Evolutionary conservation across 1,284 basidiomycete genomes (phyloP).

Genomic region (Naganishia albida): DNA sequence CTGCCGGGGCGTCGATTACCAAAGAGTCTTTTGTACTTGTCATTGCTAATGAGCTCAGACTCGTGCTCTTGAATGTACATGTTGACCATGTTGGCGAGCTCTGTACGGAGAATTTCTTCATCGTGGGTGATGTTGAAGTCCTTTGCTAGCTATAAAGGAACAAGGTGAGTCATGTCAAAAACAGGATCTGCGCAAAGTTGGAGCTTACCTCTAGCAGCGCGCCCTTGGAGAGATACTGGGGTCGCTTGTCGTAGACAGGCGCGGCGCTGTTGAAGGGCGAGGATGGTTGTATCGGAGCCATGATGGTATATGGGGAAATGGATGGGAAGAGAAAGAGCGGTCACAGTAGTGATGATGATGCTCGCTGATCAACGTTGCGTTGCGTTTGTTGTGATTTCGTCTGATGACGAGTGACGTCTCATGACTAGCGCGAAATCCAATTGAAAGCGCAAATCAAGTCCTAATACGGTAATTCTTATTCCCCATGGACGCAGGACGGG

Average conservation of each 20-base stretch:
- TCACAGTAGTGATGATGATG: background rate
- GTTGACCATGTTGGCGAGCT: slow-evolving; percentile 18
- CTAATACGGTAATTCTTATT: too few relatives aligned
- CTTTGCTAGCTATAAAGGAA: slow-evolving; percentile 5
- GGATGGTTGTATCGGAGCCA: slow-evolving; percentile 5
- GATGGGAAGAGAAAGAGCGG: background rate
- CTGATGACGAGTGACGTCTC: too few relatives aligned
- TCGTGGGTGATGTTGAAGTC: slow-evolving; percentile 16
- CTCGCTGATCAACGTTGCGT: background rate
- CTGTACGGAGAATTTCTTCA: slow-evolving; percentile 16
- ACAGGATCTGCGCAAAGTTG: background rate
- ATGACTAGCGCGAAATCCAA: too few relatives aligned
- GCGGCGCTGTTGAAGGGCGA: background rate
- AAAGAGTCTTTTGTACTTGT: slow-evolving; percentile 20
- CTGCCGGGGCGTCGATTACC: slow-evolving; percentile 2
- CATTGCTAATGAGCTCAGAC: slow-evolving; percentile 10
- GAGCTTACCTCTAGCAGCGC: slow-evolving; percentile 13
- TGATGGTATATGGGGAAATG: background rate
- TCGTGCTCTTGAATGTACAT: slow-evolving; percentile 19
- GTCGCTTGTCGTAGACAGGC: slow-evolving; percentile 20
- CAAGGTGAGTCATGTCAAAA: background rate
- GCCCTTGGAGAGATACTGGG: slow-evolving; percentile 23
- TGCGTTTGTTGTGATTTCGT: too few relatives aligned
- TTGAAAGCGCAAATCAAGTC: too few relatives aligned
- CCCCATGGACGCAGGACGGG: too few relatives aligned